Conservation (phyloP, 495 filamentous ascomycete species). For the Trichoderma orchidacearum region DNA sequence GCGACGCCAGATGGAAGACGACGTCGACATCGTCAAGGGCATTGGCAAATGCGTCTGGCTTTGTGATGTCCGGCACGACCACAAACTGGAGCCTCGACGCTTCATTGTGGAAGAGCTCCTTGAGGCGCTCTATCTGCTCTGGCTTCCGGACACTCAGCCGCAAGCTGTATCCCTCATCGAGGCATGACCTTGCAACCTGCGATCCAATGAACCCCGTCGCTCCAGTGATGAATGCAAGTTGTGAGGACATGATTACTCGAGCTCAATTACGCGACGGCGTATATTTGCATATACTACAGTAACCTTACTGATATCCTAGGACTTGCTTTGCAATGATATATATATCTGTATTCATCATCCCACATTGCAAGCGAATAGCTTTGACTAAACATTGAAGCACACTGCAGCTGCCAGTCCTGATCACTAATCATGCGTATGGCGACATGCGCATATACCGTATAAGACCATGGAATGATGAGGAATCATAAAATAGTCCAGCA, state of each 20-base stretch:
- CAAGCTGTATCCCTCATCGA: constrained; percentile 33
- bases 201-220: constrained; percentile 45
- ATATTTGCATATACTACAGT: no score
- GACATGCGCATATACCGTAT: no score
- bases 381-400: no score
- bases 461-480: no score
- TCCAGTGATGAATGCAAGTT: constrained; percentile 34
- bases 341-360: no score
- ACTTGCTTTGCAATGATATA: no score
- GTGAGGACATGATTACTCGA: constrained; percentile 19
- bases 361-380: no score
- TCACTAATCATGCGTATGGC: no score
- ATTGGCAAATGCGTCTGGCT: constrained; percentile 27
- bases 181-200: constrained; percentile 39
- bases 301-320: no score
- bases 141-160: constrained; percentile 27
- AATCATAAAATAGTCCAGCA: no score
- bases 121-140: constrained; percentile 11
- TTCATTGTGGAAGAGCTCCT: constrained; percentile 16
- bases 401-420: no score
- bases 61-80: constrained; percentile 31
- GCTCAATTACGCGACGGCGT: constrained; percentile 10
- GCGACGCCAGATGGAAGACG: constrained; percentile 39
- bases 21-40: constrained; percentile 30
- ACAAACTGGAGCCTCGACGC: constrained; percentile 22